phyloP scores from a whole-genome alignment of 2,329 filamentous ascomycete genomes.

The Ilyonectria mors-panacis region DNA sequence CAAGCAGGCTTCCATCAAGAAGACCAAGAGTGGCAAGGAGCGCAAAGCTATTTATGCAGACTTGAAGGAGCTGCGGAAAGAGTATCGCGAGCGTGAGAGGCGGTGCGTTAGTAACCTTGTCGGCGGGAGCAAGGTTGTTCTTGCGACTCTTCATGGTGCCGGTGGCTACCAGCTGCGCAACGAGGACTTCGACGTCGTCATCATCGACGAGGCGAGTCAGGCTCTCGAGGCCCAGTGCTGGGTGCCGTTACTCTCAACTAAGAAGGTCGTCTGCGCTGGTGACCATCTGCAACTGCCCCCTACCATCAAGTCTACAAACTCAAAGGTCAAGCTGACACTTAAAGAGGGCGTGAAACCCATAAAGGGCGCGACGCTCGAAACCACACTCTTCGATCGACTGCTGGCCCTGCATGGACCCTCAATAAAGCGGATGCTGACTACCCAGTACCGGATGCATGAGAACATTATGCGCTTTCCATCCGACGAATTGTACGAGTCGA shows the following conservation, averaged over 20 bases:
- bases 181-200: slow-evolving; percentile 90
- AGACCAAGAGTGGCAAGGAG: slow-evolving; percentile 86
- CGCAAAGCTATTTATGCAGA: slow-evolving; percentile 87
- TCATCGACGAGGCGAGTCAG: slow-evolving; percentile 97
- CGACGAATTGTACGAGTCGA: slow-evolving; percentile 86
- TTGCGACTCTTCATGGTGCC: slow-evolving; percentile 93
- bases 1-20: slow-evolving; percentile 90
- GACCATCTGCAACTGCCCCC: slow-evolving; percentile 96
- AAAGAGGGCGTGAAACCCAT: slow-evolving; percentile 56
- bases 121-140: slow-evolving; percentile 84
- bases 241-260: slow-evolving; percentile 86
- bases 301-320: slow-evolving; percentile 87
- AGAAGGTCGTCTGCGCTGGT: slow-evolving; percentile 90
- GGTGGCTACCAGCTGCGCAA: slow-evolving; percentile 86
- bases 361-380: slow-evolving; percentile 79
- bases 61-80: slow-evolving; percentile 86
- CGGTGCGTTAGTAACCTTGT: slow-evolving; percentile 85
- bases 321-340: slow-evolving; percentile 60
- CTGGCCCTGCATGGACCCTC: slow-evolving; percentile 83
- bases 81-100: slow-evolving; percentile 88
- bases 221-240: slow-evolving; percentile 97
- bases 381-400: slow-evolving; percentile 93
- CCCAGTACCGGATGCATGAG: slow-evolving; percentile 98
- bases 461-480: slow-evolving; percentile 96
- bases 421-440: slow-evolving; percentile 96